A percentile compares a stretch with the other conserved stretches of the same genome.
Evolutionary conservation across 2,329 filamentous ascomycete species (phyloP).

Genomic region (Phyllosticta paracitricarpa): DNA sequence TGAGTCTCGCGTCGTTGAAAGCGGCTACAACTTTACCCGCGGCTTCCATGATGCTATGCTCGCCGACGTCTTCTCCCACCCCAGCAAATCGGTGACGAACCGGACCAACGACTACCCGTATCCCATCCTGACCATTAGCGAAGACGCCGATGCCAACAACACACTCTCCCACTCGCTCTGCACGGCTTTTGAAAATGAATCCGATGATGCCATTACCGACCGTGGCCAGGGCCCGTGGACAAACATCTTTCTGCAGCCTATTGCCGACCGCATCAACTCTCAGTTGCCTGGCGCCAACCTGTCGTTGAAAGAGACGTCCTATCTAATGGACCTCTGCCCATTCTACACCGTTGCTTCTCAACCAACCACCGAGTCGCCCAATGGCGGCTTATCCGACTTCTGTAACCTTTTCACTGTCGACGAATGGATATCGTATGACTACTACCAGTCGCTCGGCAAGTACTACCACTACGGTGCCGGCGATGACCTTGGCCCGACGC

Average conservation of each 20-base stretch:
- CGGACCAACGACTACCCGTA: slow-evolving; percentile 36
- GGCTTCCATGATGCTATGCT: slow-evolving; percentile 48
- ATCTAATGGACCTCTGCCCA: slow-evolving; percentile 81
- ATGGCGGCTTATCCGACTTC: slow-evolving; percentile 53
- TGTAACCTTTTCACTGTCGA: slow-evolving; percentile 62
- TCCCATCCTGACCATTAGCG: slow-evolving; percentile 58
- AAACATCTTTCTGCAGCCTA: slow-evolving; percentile 53
- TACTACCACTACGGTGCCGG: slow-evolving; percentile 75
- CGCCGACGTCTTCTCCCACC: slow-evolving; percentile 15
- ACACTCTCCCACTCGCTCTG: slow-evolving; percentile 70
- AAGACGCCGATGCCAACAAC: slow-evolving; percentile 61
- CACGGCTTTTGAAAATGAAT: slow-evolving; percentile 57
- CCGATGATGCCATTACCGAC: slow-evolving; percentile 39
- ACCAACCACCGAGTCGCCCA: slow-evolving; percentile 32
- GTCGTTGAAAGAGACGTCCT: slow-evolving; percentile 51
- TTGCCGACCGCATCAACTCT: slow-evolving; percentile 58
- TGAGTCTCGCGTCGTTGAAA: slow-evolving; percentile 61
- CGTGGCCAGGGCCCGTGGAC: slow-evolving; percentile 46
- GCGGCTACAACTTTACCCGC: slow-evolving; percentile 63
- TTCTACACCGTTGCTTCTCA: slow-evolving; percentile 64
- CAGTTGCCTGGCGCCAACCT: slow-evolving; percentile 61
- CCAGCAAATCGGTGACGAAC: slow-evolving; percentile 20
- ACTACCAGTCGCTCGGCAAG: slow-evolving; percentile 69
- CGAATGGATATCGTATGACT: slow-evolving; percentile 74
- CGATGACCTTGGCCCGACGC: slow-evolving; percentile 68